Conservation (phyloP, 1,284 basidiomycete genomes). For the Trametes versicolor region DNA sequence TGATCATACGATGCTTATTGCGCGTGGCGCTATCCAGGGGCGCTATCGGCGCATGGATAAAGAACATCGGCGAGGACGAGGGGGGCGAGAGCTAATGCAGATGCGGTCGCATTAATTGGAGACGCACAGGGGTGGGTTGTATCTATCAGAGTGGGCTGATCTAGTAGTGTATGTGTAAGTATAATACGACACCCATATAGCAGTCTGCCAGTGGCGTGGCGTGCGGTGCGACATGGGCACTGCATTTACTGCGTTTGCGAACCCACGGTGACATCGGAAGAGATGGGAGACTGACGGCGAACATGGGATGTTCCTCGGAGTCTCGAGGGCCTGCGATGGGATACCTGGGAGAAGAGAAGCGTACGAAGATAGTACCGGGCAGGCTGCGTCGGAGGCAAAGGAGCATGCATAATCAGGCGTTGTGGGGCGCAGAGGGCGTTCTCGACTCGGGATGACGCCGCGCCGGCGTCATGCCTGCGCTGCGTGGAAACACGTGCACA, state of each 20-base stretch:
- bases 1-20: conserved; percentile 19
- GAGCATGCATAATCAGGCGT: conserved; percentile 21
- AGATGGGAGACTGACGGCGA: not conserved
- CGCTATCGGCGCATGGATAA: conserved; percentile 95
- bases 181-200: conserved; percentile 24
- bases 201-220: conserved; percentile 17
- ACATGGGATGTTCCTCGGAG: conserved; percentile 9
- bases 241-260: conserved; percentile 14
- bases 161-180: conserved; percentile 34
- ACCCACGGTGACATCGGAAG: conserved; percentile 19
- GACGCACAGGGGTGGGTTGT: conserved; percentile 4
- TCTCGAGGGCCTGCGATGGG: not conserved
- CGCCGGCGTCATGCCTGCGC: conserved; percentile 18
- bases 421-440: conserved; percentile 22
- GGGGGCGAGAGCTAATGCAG: conserved; percentile 23
- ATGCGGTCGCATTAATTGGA: not conserved
- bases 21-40: conserved; percentile 60
- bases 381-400: not conserved
- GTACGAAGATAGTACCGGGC: not conserved
- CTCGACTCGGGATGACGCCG: conserved; percentile 28
- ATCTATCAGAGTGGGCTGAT: conserved; percentile 26
- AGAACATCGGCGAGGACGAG: conserved; percentile 71
- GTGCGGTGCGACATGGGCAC: conserved; percentile 16
- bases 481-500: conserved; percentile 4
- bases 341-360: not conserved